Base-by-base conservation (phyloP, 2,329 filamentous ascomycete genomes). In the Rasamsonia emersonii region DNA sequence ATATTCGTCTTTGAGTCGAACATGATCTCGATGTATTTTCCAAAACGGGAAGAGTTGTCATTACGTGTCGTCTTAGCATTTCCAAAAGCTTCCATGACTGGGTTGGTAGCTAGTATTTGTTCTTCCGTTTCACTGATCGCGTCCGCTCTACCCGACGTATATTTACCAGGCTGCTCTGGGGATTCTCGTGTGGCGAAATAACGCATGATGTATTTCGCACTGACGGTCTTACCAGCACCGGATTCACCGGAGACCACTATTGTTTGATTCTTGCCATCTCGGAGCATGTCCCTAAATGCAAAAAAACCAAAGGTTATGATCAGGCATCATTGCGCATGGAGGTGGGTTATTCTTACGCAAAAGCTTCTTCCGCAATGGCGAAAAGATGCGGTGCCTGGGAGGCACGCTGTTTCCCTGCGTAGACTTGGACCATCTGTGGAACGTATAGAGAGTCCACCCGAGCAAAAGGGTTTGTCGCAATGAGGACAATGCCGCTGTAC, bases 21-120 rank as follows among this genome's bases (percentile, higher is more conserved):
- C 86, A 96, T 89, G 57, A 98, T 98, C 67, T 98, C 91, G 50
- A 98, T 96, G 61, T 98, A 98, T 71, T 98, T 98, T 59, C 91
- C 91, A 62, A 98, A 98, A 53, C 91, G 78, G 24, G 91, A 98
- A 26, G 91, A 98, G 65, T 98, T 98, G 65, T 98, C 91, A 66
- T 98, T 98, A 58, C 91, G 76, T 8, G 91, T 98, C n/a, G 91
- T 98, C 68, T 98, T 98, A 33, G 91, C 91, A 67, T 98, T 98
- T 58, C 91, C 91, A 55, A 98, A 98, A 19, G 91, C 89, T 75
- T 98, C 91, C 91, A 98, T 98, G 58, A 98, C 94, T 23, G 91
- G 91, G 59, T 98, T 98, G 33, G 91, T 98, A 18, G 91, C 91
- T 46, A 98, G 68, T 54, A 98, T 98, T 59, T 93, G 88, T 67